Percentiles rank a stretch among this genome's conserved stretches.
Conservation (phyloP, 2,329 filamentous ascomycete genomes). For the Clonostachys byssicola region DNA sequence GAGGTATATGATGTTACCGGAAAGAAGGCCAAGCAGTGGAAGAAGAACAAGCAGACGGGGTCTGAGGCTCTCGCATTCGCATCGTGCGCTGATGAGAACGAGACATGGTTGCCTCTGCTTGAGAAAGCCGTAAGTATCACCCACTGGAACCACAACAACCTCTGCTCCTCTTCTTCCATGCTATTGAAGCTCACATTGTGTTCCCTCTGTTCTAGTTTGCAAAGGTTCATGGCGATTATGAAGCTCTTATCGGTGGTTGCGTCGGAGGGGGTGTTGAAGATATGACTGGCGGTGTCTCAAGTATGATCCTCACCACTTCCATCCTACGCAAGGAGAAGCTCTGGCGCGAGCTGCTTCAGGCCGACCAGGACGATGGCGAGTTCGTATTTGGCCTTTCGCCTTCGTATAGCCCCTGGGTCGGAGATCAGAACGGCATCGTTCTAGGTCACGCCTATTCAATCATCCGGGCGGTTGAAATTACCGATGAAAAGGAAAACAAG, state of each 20-base stretch:
- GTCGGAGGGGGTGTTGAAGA: constrained; percentile 48
- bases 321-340: constrained; percentile 65
- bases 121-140: constrained; percentile 54
- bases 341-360: constrained; percentile 64
- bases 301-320: constrained; percentile 48
- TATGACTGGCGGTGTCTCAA: constrained; percentile 51
- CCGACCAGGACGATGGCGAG: constrained; percentile 47
- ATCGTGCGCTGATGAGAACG: constrained; percentile 63
- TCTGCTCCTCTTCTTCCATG: too few relatives aligned
- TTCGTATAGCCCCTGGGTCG: constrained; percentile 9
- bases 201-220: constrained; percentile 40
- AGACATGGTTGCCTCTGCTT: constrained; percentile 70
- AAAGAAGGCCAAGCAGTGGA: constrained; percentile 56
- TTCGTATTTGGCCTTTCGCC: constrained; percentile 52
- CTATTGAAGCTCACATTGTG: neutral
- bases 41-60: constrained; percentile 60
- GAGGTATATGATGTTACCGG: constrained; percentile 31
- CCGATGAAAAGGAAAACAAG: constrained; percentile 30
- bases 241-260: constrained; percentile 62
- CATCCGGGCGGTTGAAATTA: constrained; percentile 38
- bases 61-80: constrained; percentile 68
- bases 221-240: constrained; percentile 72
- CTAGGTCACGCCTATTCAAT: constrained; percentile 47
- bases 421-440: constrained; percentile 32
- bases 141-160: too few relatives aligned